Percentiles rank a stretch among this genome's conserved stretches.
Evolutionary conservation across 441 rosid species (phyloP).

Genomic region (Aleurites moluccanus): DNA sequence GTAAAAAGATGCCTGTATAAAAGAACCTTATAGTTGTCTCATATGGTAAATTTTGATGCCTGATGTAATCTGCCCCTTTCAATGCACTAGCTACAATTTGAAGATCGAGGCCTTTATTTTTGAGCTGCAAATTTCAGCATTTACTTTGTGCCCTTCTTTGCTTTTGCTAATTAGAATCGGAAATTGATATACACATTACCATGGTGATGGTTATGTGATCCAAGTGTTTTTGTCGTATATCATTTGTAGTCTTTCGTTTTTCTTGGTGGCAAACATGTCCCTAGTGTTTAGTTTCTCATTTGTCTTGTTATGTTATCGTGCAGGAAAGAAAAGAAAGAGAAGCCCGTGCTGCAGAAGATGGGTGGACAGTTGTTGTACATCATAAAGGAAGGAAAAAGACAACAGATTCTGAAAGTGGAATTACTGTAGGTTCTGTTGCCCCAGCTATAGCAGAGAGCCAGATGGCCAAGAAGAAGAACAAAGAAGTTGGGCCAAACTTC

Average conservation of each 20-base stretch:
- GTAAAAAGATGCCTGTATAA: not conserved
- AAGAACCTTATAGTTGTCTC: not conserved
- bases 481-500: constrained; percentile 70
- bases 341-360: constrained; percentile 64
- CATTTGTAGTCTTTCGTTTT: not conserved
- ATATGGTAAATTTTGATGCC: not conserved
- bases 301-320: constrained; percentile 20
- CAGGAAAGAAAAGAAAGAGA: constrained; percentile 76
- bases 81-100: not conserved
- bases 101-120: not conserved
- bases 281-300: constrained; percentile 12
- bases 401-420: constrained; percentile 60
- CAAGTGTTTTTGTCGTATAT: not conserved
- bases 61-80: not conserved
- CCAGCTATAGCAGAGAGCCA: constrained; percentile 62
- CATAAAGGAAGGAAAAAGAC: constrained; percentile 83
- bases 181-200: constrained; percentile 9
- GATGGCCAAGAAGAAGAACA: constrained; percentile 65
- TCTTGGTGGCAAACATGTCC: not conserved
- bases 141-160: not conserved
- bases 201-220: constrained; percentile 9
- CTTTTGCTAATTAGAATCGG: not conserved
- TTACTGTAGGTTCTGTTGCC: constrained; percentile 60
- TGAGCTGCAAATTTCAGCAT: not conserved
- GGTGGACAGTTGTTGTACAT: constrained; percentile 77